Evolutionary conservation across 2,329 filamentous ascomycete species (phyloP).

Genomic region (Leptographium wingfieldii): DNA sequence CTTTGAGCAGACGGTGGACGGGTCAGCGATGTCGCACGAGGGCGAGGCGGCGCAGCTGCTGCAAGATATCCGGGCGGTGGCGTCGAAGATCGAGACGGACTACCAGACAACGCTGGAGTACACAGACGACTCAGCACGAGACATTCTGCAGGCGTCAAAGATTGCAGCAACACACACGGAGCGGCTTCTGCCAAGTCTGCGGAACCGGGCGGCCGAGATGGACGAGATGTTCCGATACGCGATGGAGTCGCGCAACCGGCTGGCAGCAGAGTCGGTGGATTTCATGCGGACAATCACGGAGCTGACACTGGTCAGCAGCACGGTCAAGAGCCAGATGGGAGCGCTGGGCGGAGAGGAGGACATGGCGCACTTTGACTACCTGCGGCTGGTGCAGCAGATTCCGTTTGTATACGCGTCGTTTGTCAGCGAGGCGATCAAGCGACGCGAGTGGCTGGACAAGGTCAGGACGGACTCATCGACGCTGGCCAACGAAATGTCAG

Average conservation of each 20-base stretch:
- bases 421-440: constrained; percentile 70
- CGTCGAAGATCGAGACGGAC: constrained; percentile 77
- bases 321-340: constrained; percentile 59
- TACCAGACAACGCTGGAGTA: constrained; percentile 65
- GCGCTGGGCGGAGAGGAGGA: constrained; percentile 63
- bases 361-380: constrained; percentile 65
- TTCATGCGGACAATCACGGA: constrained; percentile 75
- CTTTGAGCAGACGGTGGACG: constrained; percentile 46
- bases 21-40: constrained; percentile 42
- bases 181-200: constrained; percentile 44
- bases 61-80: constrained; percentile 74
- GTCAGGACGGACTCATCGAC: constrained; percentile 77
- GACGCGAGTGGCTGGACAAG: constrained; percentile 85
- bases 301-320: constrained; percentile 63
- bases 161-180: constrained; percentile 52
- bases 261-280: constrained; percentile 51
- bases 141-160: constrained; percentile 49
- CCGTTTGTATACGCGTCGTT: constrained; percentile 86
- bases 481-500: constrained; percentile 82
- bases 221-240: constrained; percentile 45
- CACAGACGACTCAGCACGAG: constrained; percentile 48
- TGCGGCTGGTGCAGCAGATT: constrained; percentile 69
- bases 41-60: constrained; percentile 57
- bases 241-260: constrained; percentile 53
- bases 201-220: constrained; percentile 46